Evolutionary conservation across 495 filamentous ascomycete genomes (phyloP), one percentile per base, ranked within the genome.

Genomic region (Aspergillus hancockii): DNA sequence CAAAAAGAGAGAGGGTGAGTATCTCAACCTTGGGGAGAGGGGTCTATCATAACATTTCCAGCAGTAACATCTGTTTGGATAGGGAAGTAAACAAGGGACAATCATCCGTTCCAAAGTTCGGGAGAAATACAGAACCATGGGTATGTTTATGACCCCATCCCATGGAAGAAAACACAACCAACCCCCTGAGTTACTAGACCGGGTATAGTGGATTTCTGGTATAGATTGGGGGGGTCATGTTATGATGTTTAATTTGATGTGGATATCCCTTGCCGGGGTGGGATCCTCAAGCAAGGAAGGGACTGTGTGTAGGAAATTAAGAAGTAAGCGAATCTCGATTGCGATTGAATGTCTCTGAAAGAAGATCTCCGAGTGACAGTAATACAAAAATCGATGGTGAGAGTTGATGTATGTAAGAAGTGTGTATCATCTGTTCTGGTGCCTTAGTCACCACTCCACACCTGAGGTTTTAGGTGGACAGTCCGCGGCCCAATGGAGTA

Each of bases 181-280:
- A 28, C 25, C 43, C 43, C 43, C 43, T 23, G 21, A 47, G 43
- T 22, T 23, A 22, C 19, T 23, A 0, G 43, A 3, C 41, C 41
- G 14, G 41, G 41, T 45, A 45, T 22, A 47, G 19, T 47, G 43
- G 21, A 47, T 47, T 47, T 47, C 43, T 22, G 43, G 43, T 47
- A 47, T 47, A 47, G 19, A 47, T 47, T 41, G 38, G 38, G 34
- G 13, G 13, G 38, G 38, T 6, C 13, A 6, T 41, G 12, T n/a
- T 47, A 22, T 47, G 7, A 47, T 47, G 43, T 47, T 45, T 47
- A 47, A 47, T 47, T 47, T 47, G 43, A 22, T 22, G 43, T 47
- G 43, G 43, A 47, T 47, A 22, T 47, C 21, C 21, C 43, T 14
- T 47, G 1, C 14, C 38, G 38, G 1, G 10, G 16, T 6, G 14